Evolutionary conservation across 148 eudicot species (phyloP).

Genomic region (Persicaria tinctoria): DNA sequence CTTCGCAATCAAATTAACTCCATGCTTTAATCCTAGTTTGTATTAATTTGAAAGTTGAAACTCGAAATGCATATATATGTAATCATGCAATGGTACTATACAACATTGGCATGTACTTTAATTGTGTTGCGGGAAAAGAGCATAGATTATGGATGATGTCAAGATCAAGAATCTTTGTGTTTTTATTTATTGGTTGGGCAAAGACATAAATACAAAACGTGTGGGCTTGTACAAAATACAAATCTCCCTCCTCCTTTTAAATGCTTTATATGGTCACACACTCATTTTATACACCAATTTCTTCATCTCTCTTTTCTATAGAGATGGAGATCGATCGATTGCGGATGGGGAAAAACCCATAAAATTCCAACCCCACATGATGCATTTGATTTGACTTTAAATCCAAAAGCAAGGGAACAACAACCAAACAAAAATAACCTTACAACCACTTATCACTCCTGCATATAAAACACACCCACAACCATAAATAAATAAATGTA

Average conservation of each 20-base stretch:
- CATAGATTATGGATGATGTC: conserved; percentile 12
- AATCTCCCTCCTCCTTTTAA: background rate
- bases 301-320: background rate
- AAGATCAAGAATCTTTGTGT: conserved; percentile 2
- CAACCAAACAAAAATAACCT: background rate
- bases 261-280: conserved; percentile 1
- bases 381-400: conserved; percentile 6
- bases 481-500: no score
- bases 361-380: background rate
- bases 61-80: background rate
- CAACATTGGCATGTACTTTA: background rate
- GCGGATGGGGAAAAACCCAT: background rate
- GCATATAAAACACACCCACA: no score
- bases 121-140: background rate
- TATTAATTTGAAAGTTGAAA: no score
- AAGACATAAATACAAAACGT: conserved; percentile 5
- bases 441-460: no score
- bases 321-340: background rate
- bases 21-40: no score
- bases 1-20: no score
- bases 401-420: background rate
- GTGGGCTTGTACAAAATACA: background rate
- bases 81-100: background rate
- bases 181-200: background rate
- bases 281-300: background rate